Percentiles rank a stretch among this genome's conserved stretches.
These are phyloP conservation scores for Aspergillus hancockii DNA, from an alignment of 495 filamentous ascomycete species.

Conservation along the genomic window DNA sequence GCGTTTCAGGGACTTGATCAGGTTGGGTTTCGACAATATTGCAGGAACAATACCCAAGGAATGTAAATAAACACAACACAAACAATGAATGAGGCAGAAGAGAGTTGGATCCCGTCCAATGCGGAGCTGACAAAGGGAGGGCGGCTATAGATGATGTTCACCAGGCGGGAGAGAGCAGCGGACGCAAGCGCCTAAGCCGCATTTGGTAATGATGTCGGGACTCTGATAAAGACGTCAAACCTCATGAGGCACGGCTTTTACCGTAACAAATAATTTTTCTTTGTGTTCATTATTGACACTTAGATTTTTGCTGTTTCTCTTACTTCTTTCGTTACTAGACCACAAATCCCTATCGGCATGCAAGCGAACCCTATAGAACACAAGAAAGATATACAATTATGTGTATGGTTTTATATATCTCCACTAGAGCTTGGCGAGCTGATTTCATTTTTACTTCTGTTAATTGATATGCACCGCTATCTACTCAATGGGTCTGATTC, in stretches of 20 bases:
- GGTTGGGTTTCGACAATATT: not conserved
- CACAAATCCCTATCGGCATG: not conserved
- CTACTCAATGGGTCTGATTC: constrained; percentile 57
- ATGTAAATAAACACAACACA: not conserved
- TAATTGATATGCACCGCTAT: not conserved
- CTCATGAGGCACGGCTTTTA: not conserved
- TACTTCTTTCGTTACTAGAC: not conserved
- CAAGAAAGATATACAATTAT: not conserved
- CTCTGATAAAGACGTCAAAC: not conserved
- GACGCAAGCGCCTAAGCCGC: constrained; percentile 31
- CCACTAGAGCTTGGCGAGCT: not conserved
- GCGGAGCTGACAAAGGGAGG: constrained; percentile 3
- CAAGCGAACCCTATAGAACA: not conserved
- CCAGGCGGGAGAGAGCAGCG: constrained; percentile 33
- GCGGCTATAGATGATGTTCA: constrained; percentile 17
- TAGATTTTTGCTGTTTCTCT: not conserved
- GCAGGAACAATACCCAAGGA: not conserved
- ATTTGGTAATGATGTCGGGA: constrained; percentile 24
- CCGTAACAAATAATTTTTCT: not conserved
- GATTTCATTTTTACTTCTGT: not conserved
- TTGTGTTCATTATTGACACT: not conserved
- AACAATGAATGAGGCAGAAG: not conserved
- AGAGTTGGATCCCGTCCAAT: constrained; percentile 1
- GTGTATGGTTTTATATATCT: constrained; percentile 4
- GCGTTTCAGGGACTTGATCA: not conserved